phyloP scores from a whole-genome alignment of 768 basidiomycete species.

The Rhizopogon salebrosus region DNA sequence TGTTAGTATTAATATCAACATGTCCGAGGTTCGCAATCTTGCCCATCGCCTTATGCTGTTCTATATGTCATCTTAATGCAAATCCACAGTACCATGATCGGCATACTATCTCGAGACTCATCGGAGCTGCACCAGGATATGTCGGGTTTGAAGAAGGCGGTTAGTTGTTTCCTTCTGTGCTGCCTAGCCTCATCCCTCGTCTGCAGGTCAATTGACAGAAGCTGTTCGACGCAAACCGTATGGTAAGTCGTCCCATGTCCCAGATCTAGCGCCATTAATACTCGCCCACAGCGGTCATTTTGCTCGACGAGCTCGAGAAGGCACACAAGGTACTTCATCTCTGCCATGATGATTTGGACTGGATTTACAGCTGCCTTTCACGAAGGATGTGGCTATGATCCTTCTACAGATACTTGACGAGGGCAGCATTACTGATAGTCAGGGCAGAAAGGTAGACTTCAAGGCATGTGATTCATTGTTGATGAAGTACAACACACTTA shows the following conservation, averaged over 20 bases:
- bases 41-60: background rate
- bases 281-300: constrained; percentile 44
- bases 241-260: constrained; percentile 24
- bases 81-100: constrained; percentile 78
- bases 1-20: constrained; percentile 81
- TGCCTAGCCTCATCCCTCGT: background rate
- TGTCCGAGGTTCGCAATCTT: constrained; percentile 62
- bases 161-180: constrained; percentile 20
- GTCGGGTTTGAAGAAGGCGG: constrained; percentile 74
- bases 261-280: background rate
- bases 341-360: background rate
- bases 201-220: constrained; percentile 53
- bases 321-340: constrained; percentile 64
- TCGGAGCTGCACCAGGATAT: constrained; percentile 92
- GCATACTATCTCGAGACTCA: constrained; percentile 85
- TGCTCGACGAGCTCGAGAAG: constrained; percentile 66
- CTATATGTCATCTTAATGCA: background rate
- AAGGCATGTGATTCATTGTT: constrained; percentile 40
- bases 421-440: constrained; percentile 84
- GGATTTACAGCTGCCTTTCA: background rate
- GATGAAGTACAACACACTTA: background rate
- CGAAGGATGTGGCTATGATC: constrained; percentile 81
- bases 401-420: constrained; percentile 90
- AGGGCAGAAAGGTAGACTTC: constrained; percentile 90
- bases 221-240: constrained; percentile 61